phyloP scores from a whole-genome alignment of 2,329 filamentous ascomycete genomes.

The Diatrype stigma region DNA sequence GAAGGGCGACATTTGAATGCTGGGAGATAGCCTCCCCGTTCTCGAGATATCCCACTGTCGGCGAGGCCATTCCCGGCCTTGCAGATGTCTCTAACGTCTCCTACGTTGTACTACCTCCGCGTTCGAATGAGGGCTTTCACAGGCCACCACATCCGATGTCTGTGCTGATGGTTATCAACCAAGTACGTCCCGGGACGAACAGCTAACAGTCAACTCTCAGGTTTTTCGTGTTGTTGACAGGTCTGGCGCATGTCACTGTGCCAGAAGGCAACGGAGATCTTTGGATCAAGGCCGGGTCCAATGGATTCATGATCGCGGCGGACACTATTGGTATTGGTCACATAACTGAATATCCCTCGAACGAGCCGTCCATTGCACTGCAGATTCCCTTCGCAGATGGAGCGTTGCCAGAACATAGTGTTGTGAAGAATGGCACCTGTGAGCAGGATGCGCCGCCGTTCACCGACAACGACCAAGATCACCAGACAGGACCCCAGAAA shows the following conservation, averaged over 20 bases:
- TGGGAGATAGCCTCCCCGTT: conserved; percentile 9
- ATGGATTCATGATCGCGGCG: conserved; percentile 19
- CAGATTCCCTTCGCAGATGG: conserved; percentile 22
- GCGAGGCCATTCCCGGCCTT: conserved; percentile 2
- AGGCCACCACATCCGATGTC: conserved; percentile 13
- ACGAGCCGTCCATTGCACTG: conserved; percentile 19
- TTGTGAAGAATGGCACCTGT: background rate
- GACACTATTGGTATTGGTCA: conserved; percentile 22
- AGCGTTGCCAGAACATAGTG: conserved; percentile 4
- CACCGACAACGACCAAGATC: background rate
- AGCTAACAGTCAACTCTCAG: background rate
- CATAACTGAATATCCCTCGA: conserved; percentile 21
- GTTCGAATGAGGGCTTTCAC: conserved; percentile 9
- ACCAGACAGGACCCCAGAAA: background rate
- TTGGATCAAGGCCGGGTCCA: conserved; percentile 10
- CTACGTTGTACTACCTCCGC: conserved; percentile 12
- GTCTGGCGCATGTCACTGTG: conserved; percentile 8
- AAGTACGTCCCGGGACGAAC: background rate
- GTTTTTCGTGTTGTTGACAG: conserved; percentile 11
- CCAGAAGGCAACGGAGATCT: conserved; percentile 4
- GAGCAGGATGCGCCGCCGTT: background rate
- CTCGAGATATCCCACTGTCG: conserved; percentile 9
- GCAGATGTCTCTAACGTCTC: conserved; percentile 11
- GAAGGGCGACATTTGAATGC: conserved; percentile 7
- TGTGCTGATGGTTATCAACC: background rate